Conservation (phyloP, 371 early-diverging fungal species). For the Mucor ambiguus region DNA sequence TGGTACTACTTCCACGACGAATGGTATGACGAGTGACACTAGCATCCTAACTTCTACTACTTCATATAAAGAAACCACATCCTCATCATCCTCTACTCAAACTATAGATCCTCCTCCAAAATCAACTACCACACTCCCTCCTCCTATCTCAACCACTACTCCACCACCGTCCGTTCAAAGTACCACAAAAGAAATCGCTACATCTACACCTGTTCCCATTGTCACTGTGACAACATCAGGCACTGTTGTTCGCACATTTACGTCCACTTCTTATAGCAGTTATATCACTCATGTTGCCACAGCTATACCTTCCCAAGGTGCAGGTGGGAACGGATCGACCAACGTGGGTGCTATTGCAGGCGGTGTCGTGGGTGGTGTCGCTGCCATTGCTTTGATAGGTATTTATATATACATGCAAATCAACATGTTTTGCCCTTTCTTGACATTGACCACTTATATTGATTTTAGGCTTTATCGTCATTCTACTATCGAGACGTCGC, state of each 20-base stretch:
- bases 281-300: conserved; percentile 12
- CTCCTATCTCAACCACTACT: conserved; percentile 1
- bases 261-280: conserved; percentile 22
- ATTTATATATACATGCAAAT: neutral
- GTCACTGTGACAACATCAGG: conserved; percentile 22
- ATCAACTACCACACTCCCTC: neutral
- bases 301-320: neutral
- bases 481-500: conserved; percentile 14
- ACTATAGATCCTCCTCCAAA: conserved; percentile 1
- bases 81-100: neutral
- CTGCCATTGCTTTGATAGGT: conserved; percentile 22
- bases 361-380: conserved; percentile 28
- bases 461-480: conserved; percentile 4
- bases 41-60: neutral
- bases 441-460: neutral
- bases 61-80: neutral
- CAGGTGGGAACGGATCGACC: neutral
- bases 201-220: conserved; percentile 19
- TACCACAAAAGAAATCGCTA: conserved; percentile 1
- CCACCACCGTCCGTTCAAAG: neutral
- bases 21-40: conserved; percentile 11
- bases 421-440: neutral
- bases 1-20: conserved; percentile 9
- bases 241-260: conserved; percentile 12
- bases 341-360: conserved; percentile 29